Base-by-base conservation (phyloP, 345 rosid species). In the Hypericum androsaemum region DNA sequence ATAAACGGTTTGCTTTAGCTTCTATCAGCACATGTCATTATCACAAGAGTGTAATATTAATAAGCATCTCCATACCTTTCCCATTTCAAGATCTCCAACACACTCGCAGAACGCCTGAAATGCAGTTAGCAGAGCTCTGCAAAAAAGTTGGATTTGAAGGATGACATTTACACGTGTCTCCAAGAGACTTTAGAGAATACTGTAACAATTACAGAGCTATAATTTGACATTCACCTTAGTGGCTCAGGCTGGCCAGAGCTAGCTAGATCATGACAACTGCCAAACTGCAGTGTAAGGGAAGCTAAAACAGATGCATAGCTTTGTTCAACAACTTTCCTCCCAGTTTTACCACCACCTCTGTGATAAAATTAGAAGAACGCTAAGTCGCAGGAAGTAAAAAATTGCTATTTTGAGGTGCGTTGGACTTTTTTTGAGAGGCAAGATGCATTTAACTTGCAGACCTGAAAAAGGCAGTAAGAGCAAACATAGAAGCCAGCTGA, bases 1-100 rank as follows among this genome's bases (percentile, higher is more conserved):
- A 73, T 49, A 57, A 47, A 54, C 35, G 42, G 16, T n/a, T 10
- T n/a, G 32, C 43, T 50, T 50, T 42, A 65, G 47, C 43, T 42
- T 63, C 41, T 71, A 47, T 43, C 13, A 6, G 48, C 39, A 37
- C 63, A 41, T 15, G 47, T 46, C 56, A 6, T 47, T 47, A 13
- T 14, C 10, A 11, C 8, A 11, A 11, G 8, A 47, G 7, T 12
- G 46, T 39, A 15, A 6, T 5, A 5, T 40, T 45, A 12, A 5
- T 48, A 15, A 37, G 28, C 13, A 46, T 28, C 9, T 39, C 51
- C 41, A 53, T 82, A 90, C 98, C 98, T 90, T 90, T 53, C 96
- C 94, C 98, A 90, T 87, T 77, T 90, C 98, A 61, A 90, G 80
- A 68, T 90, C 98, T 51, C 98, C 98, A 68, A 90, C 88, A 68